Conservation (phyloP, 2,329 filamentous ascomycete genomes). For the Talaromyces pinophilus region DNA sequence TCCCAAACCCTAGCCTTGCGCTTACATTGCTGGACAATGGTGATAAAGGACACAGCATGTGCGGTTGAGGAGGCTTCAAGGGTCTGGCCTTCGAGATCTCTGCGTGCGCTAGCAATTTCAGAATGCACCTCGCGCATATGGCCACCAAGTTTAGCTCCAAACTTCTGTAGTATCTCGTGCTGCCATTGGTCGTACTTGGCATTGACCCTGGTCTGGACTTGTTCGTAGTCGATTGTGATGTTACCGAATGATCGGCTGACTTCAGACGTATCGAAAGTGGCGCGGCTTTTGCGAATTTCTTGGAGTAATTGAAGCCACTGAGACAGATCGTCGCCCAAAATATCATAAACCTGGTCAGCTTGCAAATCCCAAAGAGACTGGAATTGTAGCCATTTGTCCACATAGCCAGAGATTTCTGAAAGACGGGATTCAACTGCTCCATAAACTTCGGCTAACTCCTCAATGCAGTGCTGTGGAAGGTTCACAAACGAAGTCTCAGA, state of each 20-base stretch:
- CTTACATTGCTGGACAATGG: constrained; percentile 93
- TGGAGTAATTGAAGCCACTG: constrained; percentile 95
- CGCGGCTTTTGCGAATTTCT: constrained; percentile 91
- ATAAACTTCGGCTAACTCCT: constrained; percentile 77
- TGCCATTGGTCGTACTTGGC: constrained; percentile 99
- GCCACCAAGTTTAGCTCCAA: constrained; percentile 81
- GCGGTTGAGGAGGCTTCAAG: constrained; percentile 93
- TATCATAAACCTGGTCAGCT: constrained; percentile 90
- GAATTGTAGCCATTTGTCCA: constrained; percentile 98
- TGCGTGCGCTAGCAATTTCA: constrained; percentile 86
- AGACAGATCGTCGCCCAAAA: constrained; percentile 84
- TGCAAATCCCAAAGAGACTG: constrained; percentile 98
- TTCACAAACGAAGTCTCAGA: constrained; percentile 70
- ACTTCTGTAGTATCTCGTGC: constrained; percentile 92
- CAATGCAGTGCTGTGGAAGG: constrained; percentile 79
- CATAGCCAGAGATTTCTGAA: constrained; percentile 75
- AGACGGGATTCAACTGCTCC: constrained; percentile 80
- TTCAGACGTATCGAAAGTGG: constrained; percentile 96
- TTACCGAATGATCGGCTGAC: constrained; percentile 91
- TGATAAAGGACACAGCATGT: constrained; percentile 97
- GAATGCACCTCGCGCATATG: constrained; percentile 91
- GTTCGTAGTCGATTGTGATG: constrained; percentile 94
- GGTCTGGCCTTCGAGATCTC: constrained; percentile 86
- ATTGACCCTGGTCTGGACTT: constrained; percentile 98
- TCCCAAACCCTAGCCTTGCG: constrained; percentile 92